Evolutionary conservation across 768 basidiomycete genomes (phyloP), one percentile per base, ranked within the genome.

Genomic region (Xerocomellus chrysenteron): DNA sequence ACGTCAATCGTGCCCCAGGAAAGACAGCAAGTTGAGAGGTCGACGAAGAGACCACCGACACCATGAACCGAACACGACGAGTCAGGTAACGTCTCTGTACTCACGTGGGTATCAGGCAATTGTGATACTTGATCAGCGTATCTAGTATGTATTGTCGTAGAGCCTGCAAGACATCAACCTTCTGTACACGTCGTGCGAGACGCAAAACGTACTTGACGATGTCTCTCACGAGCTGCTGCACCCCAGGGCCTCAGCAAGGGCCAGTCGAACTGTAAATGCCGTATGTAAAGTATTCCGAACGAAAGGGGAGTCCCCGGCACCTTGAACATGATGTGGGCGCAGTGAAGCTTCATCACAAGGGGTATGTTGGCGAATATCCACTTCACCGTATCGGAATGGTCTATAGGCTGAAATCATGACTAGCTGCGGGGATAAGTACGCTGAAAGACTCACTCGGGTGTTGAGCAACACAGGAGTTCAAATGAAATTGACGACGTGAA

Each of bases 391-490:
- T 21, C 21, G 21, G 21, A 21, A 21, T 21, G 21, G 21, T 21
- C 1, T 21, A 21, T 21, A 21, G 21, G 21, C 21, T 21, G 21
- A 21, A 21, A 21, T 21, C 21, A 21, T 21, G 21, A 21, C 2
- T 21, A 21, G 21, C 21, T 21, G 21, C 21, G 21, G 21, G 21
- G 2, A 21, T 2, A 21, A 21, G 21, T 21, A 21, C 21, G 21
- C 21, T 21, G 21, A 21, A 21, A 21, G 21, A 21, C 21, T 21
- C 21, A 21, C 21, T 21, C 21, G 21, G 21, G 21, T 21, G 2
- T 21, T 21, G 59, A 77, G 85, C 84, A 85, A 88, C 56, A 82
- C 80, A 7, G 84, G 85, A 33, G 82, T 85, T 47, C 87, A 74
- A 43, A 67, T 69, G 65, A 86, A 86, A 62, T 89, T 85, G 49